These are phyloP conservation scores for Pichia kluyveri DNA, from an alignment of 805 yeast genomes.

Conservation along the genomic window DNA sequence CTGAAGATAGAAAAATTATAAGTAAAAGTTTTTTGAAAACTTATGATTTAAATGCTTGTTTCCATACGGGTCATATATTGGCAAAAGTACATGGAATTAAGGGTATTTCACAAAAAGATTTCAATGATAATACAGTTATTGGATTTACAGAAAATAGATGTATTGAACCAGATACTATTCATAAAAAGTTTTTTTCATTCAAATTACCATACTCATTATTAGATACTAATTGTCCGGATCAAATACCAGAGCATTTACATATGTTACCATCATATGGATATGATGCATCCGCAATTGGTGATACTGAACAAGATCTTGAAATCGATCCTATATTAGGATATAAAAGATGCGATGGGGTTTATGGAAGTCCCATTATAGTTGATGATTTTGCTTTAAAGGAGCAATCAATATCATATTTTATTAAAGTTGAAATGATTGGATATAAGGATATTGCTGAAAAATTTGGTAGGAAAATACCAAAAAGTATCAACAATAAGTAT, in stretches of 20 bases:
- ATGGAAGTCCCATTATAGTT: constrained; percentile 44
- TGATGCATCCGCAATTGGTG: constrained; percentile 8
- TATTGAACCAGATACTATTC: constrained; percentile 35
- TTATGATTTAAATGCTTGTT: constrained; percentile 44
- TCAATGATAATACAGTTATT: constrained; percentile 17
- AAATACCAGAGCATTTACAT: constrained; percentile 24
- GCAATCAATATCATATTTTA: constrained; percentile 37
- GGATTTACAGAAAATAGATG: constrained; percentile 37
- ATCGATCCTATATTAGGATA: constrained; percentile 39
- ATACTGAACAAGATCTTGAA: constrained; percentile 13
- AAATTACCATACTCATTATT: constrained; percentile 42
- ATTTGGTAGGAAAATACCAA: constrained; percentile 9
- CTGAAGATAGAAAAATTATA: constrained; percentile 4
- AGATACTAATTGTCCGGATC: constrained; percentile 45
- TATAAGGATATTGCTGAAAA: constrained; percentile 19
- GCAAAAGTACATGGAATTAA: constrained; percentile 2
- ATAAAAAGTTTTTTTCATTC: constrained; percentile 49
- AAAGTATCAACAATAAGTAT: constrained; percentile 11
- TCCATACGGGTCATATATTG: constrained; percentile 28
- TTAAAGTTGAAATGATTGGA: constrained; percentile 47
- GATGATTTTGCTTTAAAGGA: constrained; percentile 35
- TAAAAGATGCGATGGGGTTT: constrained; percentile 32
- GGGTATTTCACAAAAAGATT: constrained; percentile 5
- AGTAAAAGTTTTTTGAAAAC: constrained; percentile 32
- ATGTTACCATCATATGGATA: constrained; percentile 34